phyloP scores from a whole-genome alignment of 1,139 yeast species.

The Sugiyamaella xylanicola region DNA sequence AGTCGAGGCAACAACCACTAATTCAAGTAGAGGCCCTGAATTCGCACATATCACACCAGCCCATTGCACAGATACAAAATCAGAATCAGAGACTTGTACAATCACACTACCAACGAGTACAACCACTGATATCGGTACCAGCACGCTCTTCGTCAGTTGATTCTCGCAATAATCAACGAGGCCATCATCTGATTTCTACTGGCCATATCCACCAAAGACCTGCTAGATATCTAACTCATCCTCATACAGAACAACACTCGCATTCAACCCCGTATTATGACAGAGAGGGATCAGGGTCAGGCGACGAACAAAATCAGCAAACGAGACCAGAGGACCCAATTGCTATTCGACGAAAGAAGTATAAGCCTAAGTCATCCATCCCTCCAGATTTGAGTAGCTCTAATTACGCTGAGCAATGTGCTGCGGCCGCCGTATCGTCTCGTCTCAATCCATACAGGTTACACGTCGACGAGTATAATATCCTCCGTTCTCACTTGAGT shows the following conservation, averaged over 20 bases:
- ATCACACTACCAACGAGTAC: conserved; percentile 2
- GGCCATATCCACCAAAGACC: conserved; percentile 15
- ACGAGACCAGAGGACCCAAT: conserved; percentile 20
- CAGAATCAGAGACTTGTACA: conserved; percentile 5
- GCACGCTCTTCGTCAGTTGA: conserved; percentile 18
- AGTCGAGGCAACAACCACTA: conserved; percentile 12
- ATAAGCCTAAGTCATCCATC: conserved; percentile 45
- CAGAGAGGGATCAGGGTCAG: conserved; percentile 14
- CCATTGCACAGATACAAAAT: conserved; percentile 4
- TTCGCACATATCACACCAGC: conserved; percentile 7
- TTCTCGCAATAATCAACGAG: conserved; percentile 7
- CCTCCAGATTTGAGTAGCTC: conserved; percentile 44
- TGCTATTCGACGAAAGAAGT: conserved; percentile 31
- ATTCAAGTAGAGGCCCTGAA: conserved; percentile 13
- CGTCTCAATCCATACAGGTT: conserved; percentile 45
- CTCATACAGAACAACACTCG: background rate
- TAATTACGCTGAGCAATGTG: conserved; percentile 46
- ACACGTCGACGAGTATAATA: conserved; percentile 43
- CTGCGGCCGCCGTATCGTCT: conserved; percentile 47
- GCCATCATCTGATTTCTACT: conserved; percentile 3
- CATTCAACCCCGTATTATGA: conserved; percentile 15
- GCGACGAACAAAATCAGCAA: conserved; percentile 8
- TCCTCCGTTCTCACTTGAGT: conserved; percentile 42
- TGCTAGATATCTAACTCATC: background rate
- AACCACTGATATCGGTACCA: conserved; percentile 8